Percentiles rank a stretch among this genome's conserved stretches.
phyloP scores from a whole-genome alignment of 2,329 filamentous ascomycete genomes.

The Penicillium griseofulvum region DNA sequence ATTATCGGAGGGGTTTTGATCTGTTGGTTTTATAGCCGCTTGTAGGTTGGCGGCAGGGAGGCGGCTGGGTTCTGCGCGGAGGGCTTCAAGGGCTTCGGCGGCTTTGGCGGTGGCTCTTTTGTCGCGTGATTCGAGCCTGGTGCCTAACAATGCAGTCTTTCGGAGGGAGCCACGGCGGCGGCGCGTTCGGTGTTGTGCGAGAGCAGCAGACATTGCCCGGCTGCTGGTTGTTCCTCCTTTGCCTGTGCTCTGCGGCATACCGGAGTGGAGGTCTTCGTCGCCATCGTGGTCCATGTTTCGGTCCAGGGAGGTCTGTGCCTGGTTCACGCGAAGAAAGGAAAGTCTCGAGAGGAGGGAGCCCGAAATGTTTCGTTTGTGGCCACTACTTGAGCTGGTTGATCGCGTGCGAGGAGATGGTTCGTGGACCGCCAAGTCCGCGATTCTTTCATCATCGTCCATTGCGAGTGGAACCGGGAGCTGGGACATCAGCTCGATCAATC shows the following conservation, averaged over 20 bases:
- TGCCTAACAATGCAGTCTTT: slow-evolving; percentile 80
- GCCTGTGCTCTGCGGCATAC: slow-evolving; percentile 18
- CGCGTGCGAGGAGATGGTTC: slow-evolving; percentile 29
- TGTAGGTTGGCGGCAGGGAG: slow-evolving; percentile 8
- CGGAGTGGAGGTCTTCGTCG: slow-evolving; percentile 29
- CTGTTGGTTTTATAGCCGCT: background rate
- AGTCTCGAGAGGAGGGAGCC: slow-evolving; percentile 67
- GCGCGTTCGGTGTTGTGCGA: slow-evolving; percentile 57
- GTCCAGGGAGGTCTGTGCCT: slow-evolving; percentile 36
- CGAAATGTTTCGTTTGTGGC: slow-evolving; percentile 57
- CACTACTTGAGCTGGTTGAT: slow-evolving; percentile 33
- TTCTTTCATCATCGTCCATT: slow-evolving; percentile 38
- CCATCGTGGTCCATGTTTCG: slow-evolving; percentile 28
- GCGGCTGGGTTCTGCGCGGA: slow-evolving; percentile 9
- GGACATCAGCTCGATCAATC: slow-evolving; percentile 22
- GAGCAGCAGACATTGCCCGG: slow-evolving; percentile 50
- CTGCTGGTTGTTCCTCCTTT: slow-evolving; percentile 32
- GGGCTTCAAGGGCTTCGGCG: slow-evolving; percentile 19
- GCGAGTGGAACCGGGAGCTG: slow-evolving; percentile 21
- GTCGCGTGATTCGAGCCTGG: slow-evolving; percentile 36
- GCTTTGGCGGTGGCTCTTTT: slow-evolving; percentile 26
- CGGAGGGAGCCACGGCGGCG: slow-evolving; percentile 80
- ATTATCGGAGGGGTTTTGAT: slow-evolving; percentile 6
- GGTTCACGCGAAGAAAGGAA: slow-evolving; percentile 61
- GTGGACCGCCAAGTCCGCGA: slow-evolving; percentile 28